A percentile compares a stretch with the other conserved stretches of the same genome.
These are phyloP conservation scores for Xylaria digitata DNA, from an alignment of 2,329 filamentous ascomycete genomes.

Conservation along the genomic window DNA sequence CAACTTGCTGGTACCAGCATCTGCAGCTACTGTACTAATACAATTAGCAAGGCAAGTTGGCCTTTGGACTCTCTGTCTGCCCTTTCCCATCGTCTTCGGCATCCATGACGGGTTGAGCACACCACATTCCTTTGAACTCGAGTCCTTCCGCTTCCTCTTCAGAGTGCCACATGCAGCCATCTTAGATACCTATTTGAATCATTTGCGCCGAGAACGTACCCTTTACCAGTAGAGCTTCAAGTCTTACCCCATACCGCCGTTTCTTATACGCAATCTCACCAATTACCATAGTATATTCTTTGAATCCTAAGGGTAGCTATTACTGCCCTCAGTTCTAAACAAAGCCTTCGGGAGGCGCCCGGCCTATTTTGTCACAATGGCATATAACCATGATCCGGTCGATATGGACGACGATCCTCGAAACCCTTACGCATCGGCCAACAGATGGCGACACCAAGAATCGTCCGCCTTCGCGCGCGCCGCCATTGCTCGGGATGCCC, in stretches of 20 bases:
- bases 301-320: background rate
- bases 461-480: conserved; percentile 67
- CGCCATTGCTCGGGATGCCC: conserved; percentile 55
- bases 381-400: conserved; percentile 41
- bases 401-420: conserved; percentile 50
- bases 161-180: background rate
- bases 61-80: conserved; percentile 4
- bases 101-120: background rate
- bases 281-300: background rate
- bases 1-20: conserved; percentile 19
- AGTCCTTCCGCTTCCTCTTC: background rate
- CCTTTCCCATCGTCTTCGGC: conserved; percentile 3
- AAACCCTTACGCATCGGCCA: conserved; percentile 68
- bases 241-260: conserved; percentile 3
- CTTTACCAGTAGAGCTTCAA: conserved; percentile 2
- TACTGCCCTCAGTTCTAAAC: conserved; percentile 1
- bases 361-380: conserved; percentile 36
- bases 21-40: background rate
- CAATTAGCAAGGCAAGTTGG: background rate
- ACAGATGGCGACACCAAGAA: conserved; percentile 73
- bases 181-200: background rate
- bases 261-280: conserved; percentile 4
- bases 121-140: conserved; percentile 6
- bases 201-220: conserved; percentile 18
- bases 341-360: too few relatives aligned